A percentile compares a stretch with the other conserved stretches of the same genome.
These are phyloP conservation scores for Gautieria morchelliformis DNA, from an alignment of 768 basidiomycete genomes.

Conservation along the genomic window DNA sequence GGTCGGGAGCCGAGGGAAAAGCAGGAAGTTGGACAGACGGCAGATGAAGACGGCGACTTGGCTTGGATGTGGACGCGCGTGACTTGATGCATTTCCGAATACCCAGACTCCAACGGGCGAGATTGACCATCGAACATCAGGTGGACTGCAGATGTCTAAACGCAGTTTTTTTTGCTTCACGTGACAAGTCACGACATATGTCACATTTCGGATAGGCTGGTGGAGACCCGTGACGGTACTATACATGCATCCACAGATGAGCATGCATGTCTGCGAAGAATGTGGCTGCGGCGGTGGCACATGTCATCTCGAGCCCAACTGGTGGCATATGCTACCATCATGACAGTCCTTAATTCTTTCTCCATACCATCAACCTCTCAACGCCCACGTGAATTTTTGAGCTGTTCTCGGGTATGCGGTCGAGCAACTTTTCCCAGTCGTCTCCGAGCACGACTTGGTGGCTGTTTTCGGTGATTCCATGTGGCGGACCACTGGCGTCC, in stretches of 20 bases:
- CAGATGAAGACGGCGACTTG: not conserved
- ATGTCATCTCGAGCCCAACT: no score
- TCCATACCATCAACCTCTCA: slow-evolving; percentile 45
- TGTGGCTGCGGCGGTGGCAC: no score
- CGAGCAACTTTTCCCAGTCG: slow-evolving; percentile 44
- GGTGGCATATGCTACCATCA: not conserved
- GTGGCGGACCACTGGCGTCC: slow-evolving; percentile 53
- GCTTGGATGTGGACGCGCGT: not conserved
- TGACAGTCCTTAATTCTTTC: not conserved
- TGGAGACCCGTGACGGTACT: no score
- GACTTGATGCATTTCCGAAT: not conserved
- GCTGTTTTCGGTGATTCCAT: slow-evolving; percentile 45
- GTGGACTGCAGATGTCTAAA: not conserved
- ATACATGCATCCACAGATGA: no score
- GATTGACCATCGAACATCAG: not conserved
- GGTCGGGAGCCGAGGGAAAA: not conserved
- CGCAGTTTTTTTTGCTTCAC: not conserved
- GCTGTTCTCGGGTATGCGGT: slow-evolving; percentile 39
- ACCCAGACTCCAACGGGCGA: not conserved
- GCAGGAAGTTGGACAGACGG: not conserved
- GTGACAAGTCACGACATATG: not conserved
- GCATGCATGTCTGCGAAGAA: no score
- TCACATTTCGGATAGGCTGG: no score
- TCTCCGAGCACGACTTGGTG: slow-evolving; percentile 41
- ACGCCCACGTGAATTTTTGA: slow-evolving; percentile 31